Conservation (phyloP, 2,329 filamentous ascomycete genomes). For the Claviceps citrina region DNA sequence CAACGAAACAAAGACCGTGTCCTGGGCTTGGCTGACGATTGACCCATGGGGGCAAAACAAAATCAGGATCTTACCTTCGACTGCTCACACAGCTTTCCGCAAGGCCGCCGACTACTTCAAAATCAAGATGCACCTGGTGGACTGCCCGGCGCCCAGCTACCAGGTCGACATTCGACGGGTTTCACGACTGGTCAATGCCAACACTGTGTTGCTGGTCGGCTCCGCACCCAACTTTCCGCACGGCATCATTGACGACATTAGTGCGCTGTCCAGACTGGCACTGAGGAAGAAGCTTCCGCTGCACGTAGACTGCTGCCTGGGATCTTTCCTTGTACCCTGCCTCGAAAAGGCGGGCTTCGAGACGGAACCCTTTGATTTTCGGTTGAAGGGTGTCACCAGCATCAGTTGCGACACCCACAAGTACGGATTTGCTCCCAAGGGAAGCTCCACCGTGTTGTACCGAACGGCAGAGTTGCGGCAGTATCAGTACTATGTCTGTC, state of each 20-base stretch:
- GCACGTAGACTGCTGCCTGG: constrained; percentile 94
- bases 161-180: constrained; percentile 70
- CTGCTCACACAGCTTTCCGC: constrained; percentile 88
- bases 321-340: constrained; percentile 86
- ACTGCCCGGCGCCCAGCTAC: constrained; percentile 71
- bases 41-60: too few relatives aligned
- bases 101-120: constrained; percentile 94
- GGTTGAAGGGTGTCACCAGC: constrained; percentile 80
- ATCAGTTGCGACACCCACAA: constrained; percentile 98
- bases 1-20: too few relatives aligned
- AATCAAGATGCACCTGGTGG: constrained; percentile 81
- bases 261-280: constrained; percentile 69
- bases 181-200: constrained; percentile 75
- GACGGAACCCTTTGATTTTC: constrained; percentile 79
- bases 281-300: constrained; percentile 66
- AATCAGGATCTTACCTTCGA: constrained; percentile 74
- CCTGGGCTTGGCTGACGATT: background rate
- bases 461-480: constrained; percentile 61
- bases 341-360: constrained; percentile 90
- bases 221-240: constrained; percentile 97
- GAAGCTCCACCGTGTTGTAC: constrained; percentile 87
- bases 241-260: constrained; percentile 92
- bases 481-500: constrained; percentile 92
- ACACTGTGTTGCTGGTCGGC: constrained; percentile 85
- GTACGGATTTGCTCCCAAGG: constrained; percentile 96